Evolutionary conservation across 1,284 basidiomycete genomes (phyloP).

Genomic region (Golubevia sp.): DNA sequence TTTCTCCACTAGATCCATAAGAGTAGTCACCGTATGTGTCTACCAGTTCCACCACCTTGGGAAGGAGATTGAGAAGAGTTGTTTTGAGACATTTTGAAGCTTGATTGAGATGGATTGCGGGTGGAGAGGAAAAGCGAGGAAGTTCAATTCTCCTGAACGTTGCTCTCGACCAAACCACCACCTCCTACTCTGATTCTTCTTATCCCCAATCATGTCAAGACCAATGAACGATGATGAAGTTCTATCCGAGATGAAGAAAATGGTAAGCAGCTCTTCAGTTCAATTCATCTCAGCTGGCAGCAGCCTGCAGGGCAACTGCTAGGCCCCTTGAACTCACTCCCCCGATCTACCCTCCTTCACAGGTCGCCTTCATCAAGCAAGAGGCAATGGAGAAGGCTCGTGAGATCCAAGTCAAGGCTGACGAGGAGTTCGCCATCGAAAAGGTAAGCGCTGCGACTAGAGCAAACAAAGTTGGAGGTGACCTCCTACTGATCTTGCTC

Average conservation of each 20-base stretch:
- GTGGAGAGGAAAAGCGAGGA: too few relatives aligned
- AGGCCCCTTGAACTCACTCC: neutral
- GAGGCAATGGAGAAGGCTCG: conserved; percentile 59
- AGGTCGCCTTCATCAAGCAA: conserved; percentile 60
- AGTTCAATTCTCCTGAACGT: too few relatives aligned
- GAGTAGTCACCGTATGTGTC: too few relatives aligned
- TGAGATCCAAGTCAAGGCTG: conserved; percentile 61
- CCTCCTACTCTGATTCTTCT: too few relatives aligned
- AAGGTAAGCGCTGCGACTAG: too few relatives aligned
- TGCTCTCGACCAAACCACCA: too few relatives aligned
- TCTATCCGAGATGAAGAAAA: conserved; percentile 96
- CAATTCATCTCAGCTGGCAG: neutral
- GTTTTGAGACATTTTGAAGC: too few relatives aligned
- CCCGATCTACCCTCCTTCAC: neutral
- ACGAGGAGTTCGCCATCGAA: conserved; percentile 60
- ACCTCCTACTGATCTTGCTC: neutral
- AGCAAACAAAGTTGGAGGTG: too few relatives aligned
- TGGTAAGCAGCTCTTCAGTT: conserved; percentile 66
- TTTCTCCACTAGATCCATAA: conserved; percentile 23
- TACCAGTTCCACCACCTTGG: too few relatives aligned
- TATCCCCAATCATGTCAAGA: conserved; percentile 60
- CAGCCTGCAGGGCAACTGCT: neutral
- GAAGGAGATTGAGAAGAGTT: too few relatives aligned
- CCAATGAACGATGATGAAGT: conserved; percentile 96
- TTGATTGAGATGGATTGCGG: too few relatives aligned